Evolutionary conservation across 192 early-diverging fungal species (phyloP).

Genomic region (Coemansia guatemalensis): DNA sequence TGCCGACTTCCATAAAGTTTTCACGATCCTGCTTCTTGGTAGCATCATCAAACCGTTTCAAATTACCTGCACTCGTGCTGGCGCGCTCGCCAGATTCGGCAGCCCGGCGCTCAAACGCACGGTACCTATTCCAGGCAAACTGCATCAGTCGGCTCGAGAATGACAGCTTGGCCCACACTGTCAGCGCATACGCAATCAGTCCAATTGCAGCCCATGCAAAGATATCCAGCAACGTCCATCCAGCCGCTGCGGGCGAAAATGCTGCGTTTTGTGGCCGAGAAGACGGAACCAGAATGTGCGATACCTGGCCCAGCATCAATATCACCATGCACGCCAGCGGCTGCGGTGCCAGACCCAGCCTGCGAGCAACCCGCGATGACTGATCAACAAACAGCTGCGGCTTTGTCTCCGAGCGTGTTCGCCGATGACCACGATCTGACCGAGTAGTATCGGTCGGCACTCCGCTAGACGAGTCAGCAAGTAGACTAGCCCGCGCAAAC

Average conservation of each 20-base stretch:
- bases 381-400: slow-evolving; percentile 50
- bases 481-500: slow-evolving; percentile 17
- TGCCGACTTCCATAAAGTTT: slow-evolving; percentile 36
- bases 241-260: slow-evolving; percentile 9
- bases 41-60: slow-evolving; percentile 45
- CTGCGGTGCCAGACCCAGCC: slow-evolving; percentile 49
- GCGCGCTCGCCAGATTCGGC: slow-evolving; percentile 8
- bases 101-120: slow-evolving; percentile 53
- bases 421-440: slow-evolving; percentile 21
- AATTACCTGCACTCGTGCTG: slow-evolving; percentile 5
- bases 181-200: slow-evolving; percentile 56
- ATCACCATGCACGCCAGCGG: slow-evolving; percentile 50
- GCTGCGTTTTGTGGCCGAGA: slow-evolving; percentile 11
- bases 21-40: slow-evolving; percentile 54
- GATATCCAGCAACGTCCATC: slow-evolving; percentile 45
- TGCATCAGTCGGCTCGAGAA: slow-evolving; percentile 76
- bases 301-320: slow-evolving; percentile 45
- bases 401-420: slow-evolving; percentile 31
- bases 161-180: slow-evolving; percentile 71
- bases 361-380: slow-evolving; percentile 50
- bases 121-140: slow-evolving; percentile 66
- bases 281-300: slow-evolving; percentile 32
- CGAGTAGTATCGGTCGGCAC: neutral
- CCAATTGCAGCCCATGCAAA: slow-evolving; percentile 42
- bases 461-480: slow-evolving; percentile 1